Conservation (phyloP, 2,329 filamentous ascomycete species). For the Hymenoscyphus scutula region DNA sequence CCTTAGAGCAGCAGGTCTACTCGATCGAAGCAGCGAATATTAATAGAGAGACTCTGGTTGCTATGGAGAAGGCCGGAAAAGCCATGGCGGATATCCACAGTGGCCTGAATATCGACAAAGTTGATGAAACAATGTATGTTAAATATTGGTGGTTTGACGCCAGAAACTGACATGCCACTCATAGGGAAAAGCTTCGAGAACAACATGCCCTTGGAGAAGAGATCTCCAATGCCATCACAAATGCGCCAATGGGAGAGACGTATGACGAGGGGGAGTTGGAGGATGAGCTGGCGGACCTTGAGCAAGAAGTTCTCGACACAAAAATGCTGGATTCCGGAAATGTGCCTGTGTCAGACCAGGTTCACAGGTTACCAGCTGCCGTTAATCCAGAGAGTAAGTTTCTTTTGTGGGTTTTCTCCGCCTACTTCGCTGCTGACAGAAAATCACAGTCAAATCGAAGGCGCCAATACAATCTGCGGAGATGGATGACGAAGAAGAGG, state of each 20-base stretch:
- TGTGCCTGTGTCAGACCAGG: slow-evolving; percentile 75
- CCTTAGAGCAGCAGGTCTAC: slow-evolving; percentile 92
- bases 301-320: slow-evolving; percentile 90
- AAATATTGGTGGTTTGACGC: not conserved
- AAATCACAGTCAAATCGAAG: slow-evolving; percentile 49
- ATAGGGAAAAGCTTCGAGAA: slow-evolving; percentile 84
- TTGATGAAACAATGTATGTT: slow-evolving; percentile 89
- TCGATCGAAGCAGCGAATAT: slow-evolving; percentile 98
- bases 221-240: slow-evolving; percentile 82
- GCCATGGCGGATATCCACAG: slow-evolving; percentile 95
- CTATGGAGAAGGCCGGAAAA: slow-evolving; percentile 85
- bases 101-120: slow-evolving; percentile 87
- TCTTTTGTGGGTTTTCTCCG: not conserved
- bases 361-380: slow-evolving; percentile 73
- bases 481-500: slow-evolving; percentile 87
- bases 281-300: slow-evolving; percentile 77
- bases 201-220: slow-evolving; percentile 93
- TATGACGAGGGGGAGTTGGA: slow-evolving; percentile 87
- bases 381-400: slow-evolving; percentile 73
- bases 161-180: slow-evolving; percentile 34
- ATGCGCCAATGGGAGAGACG: slow-evolving; percentile 61
- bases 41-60: slow-evolving; percentile 91
- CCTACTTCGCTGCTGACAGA: slow-evolving; percentile 22
- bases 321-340: slow-evolving; percentile 88
- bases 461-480: slow-evolving; percentile 57